A percentile compares a stretch with the other conserved stretches of the same genome.
phyloP scores from a whole-genome alignment of 108 stramenopile species.

The Cyclotella baltica region DNA sequence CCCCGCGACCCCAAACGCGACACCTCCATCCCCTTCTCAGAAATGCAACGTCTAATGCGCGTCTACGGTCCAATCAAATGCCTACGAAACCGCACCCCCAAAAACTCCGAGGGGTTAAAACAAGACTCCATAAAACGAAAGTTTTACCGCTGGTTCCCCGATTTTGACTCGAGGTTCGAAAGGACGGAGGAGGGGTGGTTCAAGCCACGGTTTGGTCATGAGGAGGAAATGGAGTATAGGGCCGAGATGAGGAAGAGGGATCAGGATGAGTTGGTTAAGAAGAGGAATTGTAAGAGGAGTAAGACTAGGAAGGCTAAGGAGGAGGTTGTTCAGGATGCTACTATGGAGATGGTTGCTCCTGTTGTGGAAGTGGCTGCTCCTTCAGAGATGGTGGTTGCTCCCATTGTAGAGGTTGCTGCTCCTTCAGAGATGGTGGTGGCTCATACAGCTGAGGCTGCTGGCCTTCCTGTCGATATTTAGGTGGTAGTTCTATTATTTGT shows the following conservation, averaged over 20 bases:
- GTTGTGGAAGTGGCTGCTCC: background rate
- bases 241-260: slow-evolving; percentile 35
- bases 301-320: slow-evolving; percentile 1
- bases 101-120: slow-evolving; percentile 8
- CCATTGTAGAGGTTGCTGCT: no score
- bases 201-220: slow-evolving; percentile 34
- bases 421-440: no score
- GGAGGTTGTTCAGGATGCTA: background rate
- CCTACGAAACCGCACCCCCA: slow-evolving; percentile 30
- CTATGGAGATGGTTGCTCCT: background rate
- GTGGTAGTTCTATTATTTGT: no score
- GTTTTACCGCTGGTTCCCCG: slow-evolving; percentile 52
- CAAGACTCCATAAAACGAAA: slow-evolving; percentile 43
- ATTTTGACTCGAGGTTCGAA: slow-evolving; percentile 39
- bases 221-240: slow-evolving; percentile 42
- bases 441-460: no score
- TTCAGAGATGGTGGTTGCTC: no score
- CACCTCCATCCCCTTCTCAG: slow-evolving; percentile 25
- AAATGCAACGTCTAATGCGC: slow-evolving; percentile 42
- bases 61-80: slow-evolving; percentile 43
- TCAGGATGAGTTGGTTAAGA: slow-evolving; percentile 25
- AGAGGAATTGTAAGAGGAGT: slow-evolving; percentile 20
- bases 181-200: slow-evolving; percentile 25
- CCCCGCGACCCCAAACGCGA: slow-evolving; percentile 17
- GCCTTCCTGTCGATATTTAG: no score